Evolutionary conservation across 2,329 filamentous ascomycete species (phyloP), one percentile per base, ranked within the genome.

Genomic region (Calonectria hawksworthii): DNA sequence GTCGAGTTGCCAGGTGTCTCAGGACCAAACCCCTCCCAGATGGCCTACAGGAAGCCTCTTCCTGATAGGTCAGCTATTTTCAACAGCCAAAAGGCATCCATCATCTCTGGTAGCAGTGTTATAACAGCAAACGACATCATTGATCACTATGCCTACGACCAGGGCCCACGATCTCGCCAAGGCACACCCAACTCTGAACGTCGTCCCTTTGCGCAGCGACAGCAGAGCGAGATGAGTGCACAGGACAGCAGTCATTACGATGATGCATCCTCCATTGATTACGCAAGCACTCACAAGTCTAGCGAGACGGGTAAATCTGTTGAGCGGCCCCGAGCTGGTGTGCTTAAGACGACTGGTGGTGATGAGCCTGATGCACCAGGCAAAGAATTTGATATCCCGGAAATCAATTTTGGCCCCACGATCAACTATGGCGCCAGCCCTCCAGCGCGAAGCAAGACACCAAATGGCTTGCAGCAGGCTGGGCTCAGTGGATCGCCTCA

Each of bases 361-460:
- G 80, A 82, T 4, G 85, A 87, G 1, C 80, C 80, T 10, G 80
- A 80, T 47, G 76, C 70, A 34, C 79, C 75, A 51, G 74, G 72
- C 52, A 74, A 74, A 0, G 82, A 87, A 18, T 88, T 90, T 30
- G 89, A 92, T 72, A 92, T 98, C 74, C 95, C 95, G 1, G 86
- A 90, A 6, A 91, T 98, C 76, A 93, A 98, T 83, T 98, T 98
- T 85, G 96, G 96, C 0, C 95, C 93, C 8, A 98, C 96, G 0
- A 86, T 95, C 79, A 93, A 94, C 74, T 93, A 95, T 72, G 85
- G 83, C 23, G 73, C 84, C n/a, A 66, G 67, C 38, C 59, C 67
- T n/a, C 76, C 83, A 3, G 78, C 83, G 13, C 82, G 77, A 8
- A 84, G 77, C 72, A 86, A 85, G 74, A 80, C 81, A 0, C 82